These are phyloP conservation scores for Rhizomucor pusillus DNA, from an alignment of 371 early-diverging fungal genomes.

Conservation along the genomic window DNA sequence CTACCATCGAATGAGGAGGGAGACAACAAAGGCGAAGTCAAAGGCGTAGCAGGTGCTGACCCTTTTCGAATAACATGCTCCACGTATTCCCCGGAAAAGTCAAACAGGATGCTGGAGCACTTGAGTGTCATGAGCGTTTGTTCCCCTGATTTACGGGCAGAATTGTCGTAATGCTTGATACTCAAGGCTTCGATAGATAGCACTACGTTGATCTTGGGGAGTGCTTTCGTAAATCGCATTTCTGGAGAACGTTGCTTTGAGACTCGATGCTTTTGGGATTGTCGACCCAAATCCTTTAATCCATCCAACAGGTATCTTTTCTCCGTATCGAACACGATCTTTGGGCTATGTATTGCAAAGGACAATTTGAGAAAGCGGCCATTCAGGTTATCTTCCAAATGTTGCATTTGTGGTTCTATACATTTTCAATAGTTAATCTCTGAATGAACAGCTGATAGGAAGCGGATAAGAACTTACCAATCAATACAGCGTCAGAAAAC, in stretches of 20 bases:
- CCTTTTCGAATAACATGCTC: conserved; percentile 9
- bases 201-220: too few species aligned
- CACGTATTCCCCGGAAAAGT: conserved; percentile 19
- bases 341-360: conserved; percentile 3
- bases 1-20: too few species aligned
- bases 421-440: background rate
- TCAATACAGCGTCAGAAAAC: conserved; percentile 15
- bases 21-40: conserved; percentile 5
- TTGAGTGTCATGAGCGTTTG: background rate
- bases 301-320: background rate
- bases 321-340: conserved; percentile 7
- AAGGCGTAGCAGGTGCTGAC: background rate
- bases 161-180: background rate
- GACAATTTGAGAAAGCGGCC: background rate
- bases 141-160: too few species aligned
- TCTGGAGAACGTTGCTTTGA: too few species aligned
- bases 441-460: conserved; percentile 1
- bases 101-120: conserved; percentile 13
- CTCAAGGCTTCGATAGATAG: too few species aligned
- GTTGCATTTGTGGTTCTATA: background rate
- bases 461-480: background rate
- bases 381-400: background rate
- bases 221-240: too few species aligned
- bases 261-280: too few species aligned
- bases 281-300: background rate